Evolutionary conservation across 352 stramenopile species (phyloP).

Genomic region (Phytophthora syringae): DNA sequence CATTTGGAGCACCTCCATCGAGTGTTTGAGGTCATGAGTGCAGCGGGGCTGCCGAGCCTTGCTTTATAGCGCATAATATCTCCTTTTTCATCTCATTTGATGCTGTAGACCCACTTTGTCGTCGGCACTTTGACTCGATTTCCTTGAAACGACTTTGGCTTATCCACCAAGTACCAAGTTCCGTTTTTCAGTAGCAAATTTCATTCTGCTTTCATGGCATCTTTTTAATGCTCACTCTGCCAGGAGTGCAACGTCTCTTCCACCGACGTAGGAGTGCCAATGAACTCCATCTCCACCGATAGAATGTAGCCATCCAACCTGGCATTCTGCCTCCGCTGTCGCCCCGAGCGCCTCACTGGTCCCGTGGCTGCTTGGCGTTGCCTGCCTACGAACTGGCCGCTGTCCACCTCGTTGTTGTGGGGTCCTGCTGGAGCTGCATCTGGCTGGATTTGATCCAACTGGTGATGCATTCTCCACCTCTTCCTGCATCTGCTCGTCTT

Average conservation of each 20-base stretch:
- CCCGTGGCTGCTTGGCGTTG: background rate
- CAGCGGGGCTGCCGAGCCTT: no score
- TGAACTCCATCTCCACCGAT: background rate
- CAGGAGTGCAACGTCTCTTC: background rate
- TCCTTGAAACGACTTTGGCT: background rate
- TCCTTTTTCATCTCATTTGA: background rate
- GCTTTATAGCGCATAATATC: no score
- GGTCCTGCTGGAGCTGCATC: no score
- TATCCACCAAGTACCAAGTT: background rate
- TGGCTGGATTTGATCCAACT: background rate
- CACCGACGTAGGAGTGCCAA: background rate
- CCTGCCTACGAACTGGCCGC: background rate
- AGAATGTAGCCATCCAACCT: background rate
- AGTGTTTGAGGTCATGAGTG: no score
- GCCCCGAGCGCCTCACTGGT: background rate
- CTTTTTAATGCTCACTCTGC: background rate
- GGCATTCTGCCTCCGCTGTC: background rate
- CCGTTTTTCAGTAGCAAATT: slow-evolving; percentile 3
- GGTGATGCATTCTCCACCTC: background rate
- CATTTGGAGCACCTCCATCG: no score
- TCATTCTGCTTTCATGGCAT: background rate
- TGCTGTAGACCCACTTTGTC: background rate
- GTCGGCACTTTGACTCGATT: background rate
- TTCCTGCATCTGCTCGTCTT: no score
- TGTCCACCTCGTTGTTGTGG: no score